Evolutionary conservation across 2,329 filamentous ascomycete genomes (phyloP).

Genomic region (Neopestalotiopsis sp.): DNA sequence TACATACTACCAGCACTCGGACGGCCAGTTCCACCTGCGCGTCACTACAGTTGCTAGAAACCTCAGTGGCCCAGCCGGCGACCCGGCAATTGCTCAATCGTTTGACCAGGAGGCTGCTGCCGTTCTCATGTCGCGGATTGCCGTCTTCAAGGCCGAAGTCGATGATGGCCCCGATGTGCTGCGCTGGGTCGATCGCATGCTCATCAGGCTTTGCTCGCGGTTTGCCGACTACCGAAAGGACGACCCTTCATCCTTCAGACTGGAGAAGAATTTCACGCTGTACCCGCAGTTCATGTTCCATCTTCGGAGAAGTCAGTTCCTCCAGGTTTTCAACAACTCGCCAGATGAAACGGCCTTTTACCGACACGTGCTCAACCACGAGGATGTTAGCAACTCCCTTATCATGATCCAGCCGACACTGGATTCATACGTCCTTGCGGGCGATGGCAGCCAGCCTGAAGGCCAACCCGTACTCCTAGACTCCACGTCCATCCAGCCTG

Average conservation of each 20-base stretch:
- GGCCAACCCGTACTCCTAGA: slow-evolving; percentile 93
- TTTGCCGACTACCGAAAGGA: slow-evolving; percentile 99
- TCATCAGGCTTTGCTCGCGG: slow-evolving; percentile 92
- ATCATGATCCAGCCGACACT: slow-evolving; percentile 99
- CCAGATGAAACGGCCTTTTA: slow-evolving; percentile 99
- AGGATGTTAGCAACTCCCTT: slow-evolving; percentile 94
- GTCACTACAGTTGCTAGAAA: slow-evolving; percentile 94
- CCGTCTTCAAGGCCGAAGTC: slow-evolving; percentile 97
- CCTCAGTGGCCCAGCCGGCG: slow-evolving; percentile 89
- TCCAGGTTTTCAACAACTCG: slow-evolving; percentile 99
- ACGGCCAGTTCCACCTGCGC: slow-evolving; percentile 92
- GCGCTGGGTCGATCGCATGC: slow-evolving; percentile 97
- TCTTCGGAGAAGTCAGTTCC: slow-evolving; percentile 91
- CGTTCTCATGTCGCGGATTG: slow-evolving; percentile 98
- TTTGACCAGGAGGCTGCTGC: slow-evolving; percentile 98
- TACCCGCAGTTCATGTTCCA: slow-evolving; percentile 99
- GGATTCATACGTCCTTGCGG: slow-evolving; percentile 96
- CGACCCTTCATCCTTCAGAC: slow-evolving; percentile 92
- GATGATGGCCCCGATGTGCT: slow-evolving; percentile 98
- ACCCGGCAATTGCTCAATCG: slow-evolving; percentile 92
- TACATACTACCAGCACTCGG: slow-evolving; percentile 98
- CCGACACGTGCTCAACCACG: slow-evolving; percentile 93
- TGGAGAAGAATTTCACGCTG: slow-evolving; percentile 98
- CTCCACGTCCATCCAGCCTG: slow-evolving; percentile 93
- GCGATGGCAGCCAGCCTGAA: slow-evolving; percentile 89